Evolutionary conservation across 2,329 filamentous ascomycete species (phyloP), one percentile per base, ranked within the genome.

Genomic region (Colletotrichum graminicola): DNA sequence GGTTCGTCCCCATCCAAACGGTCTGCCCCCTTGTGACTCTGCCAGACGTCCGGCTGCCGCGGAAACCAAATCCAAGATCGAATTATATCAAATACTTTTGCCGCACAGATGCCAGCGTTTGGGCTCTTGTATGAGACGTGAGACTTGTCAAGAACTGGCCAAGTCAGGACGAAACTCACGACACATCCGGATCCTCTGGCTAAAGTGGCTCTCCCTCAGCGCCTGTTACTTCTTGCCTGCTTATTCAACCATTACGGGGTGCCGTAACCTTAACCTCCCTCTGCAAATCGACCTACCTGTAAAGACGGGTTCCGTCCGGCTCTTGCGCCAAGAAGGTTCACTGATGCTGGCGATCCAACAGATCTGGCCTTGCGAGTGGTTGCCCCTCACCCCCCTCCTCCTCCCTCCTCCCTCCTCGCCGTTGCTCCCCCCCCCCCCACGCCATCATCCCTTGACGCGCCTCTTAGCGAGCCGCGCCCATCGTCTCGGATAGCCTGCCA

Each of bases 81-180:
- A 34, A 45, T 32, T 29, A 59, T 57, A 69, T 72, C 65, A 69
- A 72, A 72, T 64, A 63, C 66, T 60, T 34, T 26, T 52, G 29
- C 59, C 69, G 60, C 65, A 72, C 66, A 49, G 52, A 56, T 63
- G 32, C 60, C 64, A 47, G 39, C 66, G 69, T 69, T 69, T 62
- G 69, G 66, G 47, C 65, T 69, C 60, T 69, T 60, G 65, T 72
- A 41, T 72, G 69, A 72, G 69, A 72, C 69, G 45, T 64, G 69
- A 72, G 65, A 64, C 59, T 69, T 45, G 59, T 60, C 47, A 54
- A 62, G 52, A 64, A 69, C 57, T 67, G 64, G 52, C 43, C 68
- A 43, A 54, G 49, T 68, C 51, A 39, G 34, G 57, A 71, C 68
- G 60, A 34, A 61, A 72, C 57, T 47, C 18, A 43, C 59, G 52